Evolutionary conservation across 2,329 filamentous ascomycete species (phyloP), one percentile per base, ranked within the genome.

Genomic region (Chlorencoelia australis): DNA sequence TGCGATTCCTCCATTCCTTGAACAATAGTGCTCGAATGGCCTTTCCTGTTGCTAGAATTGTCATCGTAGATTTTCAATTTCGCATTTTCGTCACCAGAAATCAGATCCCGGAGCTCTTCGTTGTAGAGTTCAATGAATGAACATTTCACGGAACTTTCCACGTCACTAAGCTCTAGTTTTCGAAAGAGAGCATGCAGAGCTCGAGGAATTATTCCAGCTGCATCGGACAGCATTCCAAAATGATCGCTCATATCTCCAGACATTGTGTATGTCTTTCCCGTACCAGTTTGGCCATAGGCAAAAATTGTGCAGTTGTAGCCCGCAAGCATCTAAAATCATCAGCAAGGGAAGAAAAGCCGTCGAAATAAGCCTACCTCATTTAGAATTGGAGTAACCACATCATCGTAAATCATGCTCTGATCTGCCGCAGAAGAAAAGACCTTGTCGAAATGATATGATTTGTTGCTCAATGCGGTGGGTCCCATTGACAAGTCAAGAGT

Each of bases 61-160:
- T 95, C 91, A 46, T 98, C 91, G 56, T 79, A 98, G 39, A 98
- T 95, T 57, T 96, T 98, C 34, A 98, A 67, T 59, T 95, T 96
- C 9, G 75, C 68, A 42, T 67, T 75, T 35, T 95, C 88, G 35
- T 98, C 91, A 0, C 69, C 61, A 0, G 89, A 79, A 4, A 96
- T 75, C 21, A 98, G 62, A 57, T 98, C 91, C 27, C 89, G 82
- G 17, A 98, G 69, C 53, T 98, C 91, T 60, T 98, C 91, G 57
- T 98, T 98, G 66, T 98, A 98, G 1, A 98, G 68, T 58, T 98
- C 91, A 52, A 98, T 96, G 55, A 96, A 98, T 0, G 93, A 98
- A 63, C 88, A 95, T 56, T 95, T 95, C 51, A 98, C 88, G 16
- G 81, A 86, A 57, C 79, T 86, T 54, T 98, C 91, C 2, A 71